A percentile compares a stretch with the other conserved stretches of the same genome.
Conservation (phyloP, 352 stramenopile species). For the Halophytophthora polymorphica region DNA sequence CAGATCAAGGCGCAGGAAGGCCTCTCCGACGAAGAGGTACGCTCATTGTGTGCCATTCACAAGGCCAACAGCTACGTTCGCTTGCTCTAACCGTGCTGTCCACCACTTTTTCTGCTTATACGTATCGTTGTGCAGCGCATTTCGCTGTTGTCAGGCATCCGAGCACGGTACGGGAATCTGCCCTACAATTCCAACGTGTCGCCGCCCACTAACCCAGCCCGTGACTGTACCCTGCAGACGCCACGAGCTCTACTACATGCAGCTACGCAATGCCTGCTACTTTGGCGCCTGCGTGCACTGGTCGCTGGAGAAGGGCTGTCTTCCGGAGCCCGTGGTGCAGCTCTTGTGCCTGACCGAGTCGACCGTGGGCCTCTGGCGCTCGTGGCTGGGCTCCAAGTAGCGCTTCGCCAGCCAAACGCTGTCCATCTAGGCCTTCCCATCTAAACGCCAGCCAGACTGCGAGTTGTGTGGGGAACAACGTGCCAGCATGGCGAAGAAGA, state of each 20-base stretch:
- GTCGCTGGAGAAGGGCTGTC: constrained; percentile 65
- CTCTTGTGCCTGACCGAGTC: constrained; percentile 73
- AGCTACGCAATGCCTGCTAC: constrained; percentile 81
- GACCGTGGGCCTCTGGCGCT: constrained; percentile 64
- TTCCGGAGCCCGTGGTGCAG: constrained; percentile 73
- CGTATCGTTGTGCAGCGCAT: constrained; percentile 26
- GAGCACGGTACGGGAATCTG: constrained; percentile 30
- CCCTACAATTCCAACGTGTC: not conserved
- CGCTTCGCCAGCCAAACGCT: constrained; percentile 8
- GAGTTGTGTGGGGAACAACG: constrained; percentile 1
- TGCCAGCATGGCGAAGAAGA: not conserved
- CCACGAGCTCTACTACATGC: constrained; percentile 72
- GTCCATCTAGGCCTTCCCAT: not conserved
- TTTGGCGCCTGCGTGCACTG: constrained; percentile 80
- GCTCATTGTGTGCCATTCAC: no score
- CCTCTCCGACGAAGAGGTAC: constrained; percentile 56
- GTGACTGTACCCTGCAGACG: constrained; percentile 41
- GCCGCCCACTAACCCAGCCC: constrained; percentile 38
- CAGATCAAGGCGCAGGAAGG: constrained; percentile 44
- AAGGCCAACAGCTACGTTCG: not conserved
- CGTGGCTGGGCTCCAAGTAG: constrained; percentile 57
- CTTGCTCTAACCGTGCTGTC: not conserved
- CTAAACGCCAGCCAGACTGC: not conserved
- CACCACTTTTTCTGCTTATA: constrained; percentile 1
- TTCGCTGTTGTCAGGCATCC: constrained; percentile 40